phyloP scores from a whole-genome alignment of 345 rosid species.

The Melastoma malabathricum region DNA sequence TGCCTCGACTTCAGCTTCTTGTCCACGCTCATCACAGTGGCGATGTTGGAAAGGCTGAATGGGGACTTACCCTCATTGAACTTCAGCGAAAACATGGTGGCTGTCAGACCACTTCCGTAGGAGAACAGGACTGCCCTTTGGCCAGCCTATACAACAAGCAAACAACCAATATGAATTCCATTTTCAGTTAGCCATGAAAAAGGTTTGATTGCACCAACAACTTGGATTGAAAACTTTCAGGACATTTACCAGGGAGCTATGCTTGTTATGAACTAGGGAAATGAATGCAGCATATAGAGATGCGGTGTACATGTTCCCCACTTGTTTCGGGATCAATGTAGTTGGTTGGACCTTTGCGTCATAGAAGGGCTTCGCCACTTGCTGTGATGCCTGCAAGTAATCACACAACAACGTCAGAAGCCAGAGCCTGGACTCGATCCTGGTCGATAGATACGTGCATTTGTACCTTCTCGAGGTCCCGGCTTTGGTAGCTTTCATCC shows the following conservation, averaged over 20 bases:
- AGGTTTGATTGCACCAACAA: too few species aligned
- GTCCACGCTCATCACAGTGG: slow-evolving; percentile 51
- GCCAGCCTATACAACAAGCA: slow-evolving; percentile 33
- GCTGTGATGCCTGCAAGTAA: slow-evolving; percentile 63
- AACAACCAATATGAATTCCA: too few species aligned
- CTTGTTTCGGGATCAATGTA: slow-evolving; percentile 86
- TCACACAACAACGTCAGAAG: too few species aligned
- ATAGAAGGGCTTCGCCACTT: slow-evolving; percentile 78
- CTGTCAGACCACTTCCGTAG: slow-evolving; percentile 90
- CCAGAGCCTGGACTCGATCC: too few species aligned
- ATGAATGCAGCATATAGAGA: slow-evolving; percentile 92
- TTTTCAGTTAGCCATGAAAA: too few species aligned
- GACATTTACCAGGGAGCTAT: slow-evolving; percentile 53
- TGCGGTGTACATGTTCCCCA: slow-evolving; percentile 99
- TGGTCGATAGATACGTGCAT: too few species aligned
- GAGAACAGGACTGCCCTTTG: slow-evolving; percentile 81
- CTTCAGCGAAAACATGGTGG: slow-evolving; percentile 81
- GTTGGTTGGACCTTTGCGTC: slow-evolving; percentile 79
- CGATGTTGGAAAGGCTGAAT: slow-evolving; percentile 74
- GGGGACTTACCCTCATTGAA: slow-evolving; percentile 50
- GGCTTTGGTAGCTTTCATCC: slow-evolving; percentile 87
- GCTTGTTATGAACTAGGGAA: slow-evolving; percentile 77
- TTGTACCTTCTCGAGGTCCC: slow-evolving; percentile 91
- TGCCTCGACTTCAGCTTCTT: slow-evolving; percentile 76
- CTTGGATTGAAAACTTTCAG: background rate